phyloP scores from a whole-genome alignment of 78 protist genomes.

The Dictyostelium citrinum region DNA sequence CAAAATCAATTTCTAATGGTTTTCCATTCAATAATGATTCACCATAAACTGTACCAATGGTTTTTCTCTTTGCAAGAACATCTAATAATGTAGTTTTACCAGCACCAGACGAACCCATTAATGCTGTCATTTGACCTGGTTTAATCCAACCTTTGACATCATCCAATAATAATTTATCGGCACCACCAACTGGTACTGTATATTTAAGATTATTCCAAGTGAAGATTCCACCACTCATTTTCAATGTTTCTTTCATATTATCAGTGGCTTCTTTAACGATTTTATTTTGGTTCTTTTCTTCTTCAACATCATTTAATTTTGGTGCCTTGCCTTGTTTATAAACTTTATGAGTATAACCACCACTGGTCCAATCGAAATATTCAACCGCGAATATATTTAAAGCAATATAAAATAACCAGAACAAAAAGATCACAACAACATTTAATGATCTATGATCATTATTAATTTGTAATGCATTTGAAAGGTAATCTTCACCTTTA shows the following conservation, averaged over 20 bases:
- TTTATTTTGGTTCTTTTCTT: constrained; percentile 59
- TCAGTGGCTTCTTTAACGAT: constrained; percentile 70
- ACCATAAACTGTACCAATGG: constrained; percentile 81
- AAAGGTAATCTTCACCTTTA: constrained; percentile 20
- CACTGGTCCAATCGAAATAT: constrained; percentile 54
- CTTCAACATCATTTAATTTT: constrained; percentile 56
- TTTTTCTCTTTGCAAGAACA: constrained; percentile 87
- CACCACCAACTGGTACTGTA: constrained; percentile 62
- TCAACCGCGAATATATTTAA: constrained; percentile 43
- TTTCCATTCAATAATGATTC: constrained; percentile 76
- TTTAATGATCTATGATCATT: background rate
- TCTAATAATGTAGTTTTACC: constrained; percentile 89
- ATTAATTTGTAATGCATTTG: background rate
- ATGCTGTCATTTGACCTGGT: constrained; percentile 84
- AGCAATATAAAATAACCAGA: constrained; percentile 39
- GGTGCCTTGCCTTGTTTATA: constrained; percentile 69
- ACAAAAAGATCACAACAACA: background rate
- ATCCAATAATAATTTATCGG: constrained; percentile 28
- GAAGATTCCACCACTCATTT: constrained; percentile 54
- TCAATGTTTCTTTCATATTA: constrained; percentile 39
- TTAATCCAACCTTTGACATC: constrained; percentile 57
- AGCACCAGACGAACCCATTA: constrained; percentile 85
- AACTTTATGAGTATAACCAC: constrained; percentile 76
- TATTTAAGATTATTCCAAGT: constrained; percentile 65
- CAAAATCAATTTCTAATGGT: constrained; percentile 70